Conservation (phyloP, 2,329 filamentous ascomycete species). For the Aspergillus sp. region DNA sequence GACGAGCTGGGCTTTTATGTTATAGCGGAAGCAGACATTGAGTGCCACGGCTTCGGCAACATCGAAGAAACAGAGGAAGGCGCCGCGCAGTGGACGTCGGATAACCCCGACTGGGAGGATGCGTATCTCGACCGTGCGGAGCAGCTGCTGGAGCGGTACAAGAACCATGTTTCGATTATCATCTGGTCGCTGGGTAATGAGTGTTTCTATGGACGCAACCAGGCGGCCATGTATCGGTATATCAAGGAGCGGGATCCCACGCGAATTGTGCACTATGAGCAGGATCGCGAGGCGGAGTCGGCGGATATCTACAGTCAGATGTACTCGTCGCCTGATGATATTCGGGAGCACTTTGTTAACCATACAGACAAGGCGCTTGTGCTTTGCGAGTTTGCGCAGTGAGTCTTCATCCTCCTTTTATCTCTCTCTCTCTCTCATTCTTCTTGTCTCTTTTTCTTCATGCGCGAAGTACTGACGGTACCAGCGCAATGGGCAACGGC, state of each 20-base stretch:
- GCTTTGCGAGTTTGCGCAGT: constrained; percentile 57
- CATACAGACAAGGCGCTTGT: constrained; percentile 47
- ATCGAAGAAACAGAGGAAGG: constrained; percentile 9
- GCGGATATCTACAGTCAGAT: constrained; percentile 72
- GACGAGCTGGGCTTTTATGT: constrained; percentile 18
- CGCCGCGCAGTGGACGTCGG: constrained; percentile 15
- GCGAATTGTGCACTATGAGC: constrained; percentile 69
- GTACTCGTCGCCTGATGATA: constrained; percentile 62
- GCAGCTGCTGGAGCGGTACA: constrained; percentile 69
- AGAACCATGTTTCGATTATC: constrained; percentile 72
- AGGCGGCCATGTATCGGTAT: constrained; percentile 69
- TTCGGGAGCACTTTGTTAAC: constrained; percentile 45
- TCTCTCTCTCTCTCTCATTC: no score
- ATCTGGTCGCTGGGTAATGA: constrained; percentile 77
- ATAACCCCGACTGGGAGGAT: constrained; percentile 25
- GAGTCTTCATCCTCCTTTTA: neutral
- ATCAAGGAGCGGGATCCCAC: constrained; percentile 61
- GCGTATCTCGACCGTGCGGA: constrained; percentile 71
- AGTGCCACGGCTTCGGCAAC: constrained; percentile 18
- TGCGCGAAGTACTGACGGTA: neutral
- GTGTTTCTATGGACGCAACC: constrained; percentile 71
- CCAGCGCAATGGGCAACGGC: constrained; percentile 71
- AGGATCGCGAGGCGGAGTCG: constrained; percentile 61
- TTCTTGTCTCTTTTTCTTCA: no score
- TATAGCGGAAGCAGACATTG: constrained; percentile 17